Evolutionary conservation across 202 grass and related monocot genomes (phyloP).

Genomic region (Carex arenaria): DNA sequence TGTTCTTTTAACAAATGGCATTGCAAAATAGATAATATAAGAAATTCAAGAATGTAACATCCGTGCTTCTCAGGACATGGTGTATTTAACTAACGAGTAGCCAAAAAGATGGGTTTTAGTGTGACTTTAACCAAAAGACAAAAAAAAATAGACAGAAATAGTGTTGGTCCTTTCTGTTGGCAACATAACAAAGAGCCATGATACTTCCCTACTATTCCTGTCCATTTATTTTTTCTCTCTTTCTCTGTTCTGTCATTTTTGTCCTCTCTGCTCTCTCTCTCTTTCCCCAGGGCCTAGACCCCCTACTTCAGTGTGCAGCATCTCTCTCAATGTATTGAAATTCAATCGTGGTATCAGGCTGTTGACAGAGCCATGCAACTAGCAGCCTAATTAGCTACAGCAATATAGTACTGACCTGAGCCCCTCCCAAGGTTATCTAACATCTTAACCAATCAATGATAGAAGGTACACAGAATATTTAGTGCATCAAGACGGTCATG

Average conservation of each 20-base stretch:
- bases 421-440: not conserved
- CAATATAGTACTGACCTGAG: not conserved
- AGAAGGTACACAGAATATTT: not conserved
- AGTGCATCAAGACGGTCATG: not conserved
- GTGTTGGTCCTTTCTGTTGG: not conserved
- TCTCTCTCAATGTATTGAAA: not conserved
- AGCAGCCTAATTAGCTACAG: not conserved
- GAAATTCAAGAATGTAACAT: not conserved
- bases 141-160: slow-evolving; percentile 5
- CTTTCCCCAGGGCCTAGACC: not conserved
- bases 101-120: not conserved
- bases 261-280: not conserved
- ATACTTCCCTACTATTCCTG: not conserved
- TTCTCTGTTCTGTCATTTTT: not conserved
- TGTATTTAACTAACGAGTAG: not conserved
- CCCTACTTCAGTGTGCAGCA: not conserved
- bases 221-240: not conserved
- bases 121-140: not conserved
- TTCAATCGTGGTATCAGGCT: not conserved
- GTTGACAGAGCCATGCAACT: not conserved
- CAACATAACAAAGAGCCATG: not conserved
- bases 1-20: not conserved
- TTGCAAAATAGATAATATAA: not conserved
- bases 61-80: not conserved
- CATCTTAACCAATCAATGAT: not conserved